A percentile compares a stretch with the other conserved stretches of the same genome.
phyloP scores from a whole-genome alignment of 2,329 filamentous ascomycete species.

The Anthostomella pinea region DNA sequence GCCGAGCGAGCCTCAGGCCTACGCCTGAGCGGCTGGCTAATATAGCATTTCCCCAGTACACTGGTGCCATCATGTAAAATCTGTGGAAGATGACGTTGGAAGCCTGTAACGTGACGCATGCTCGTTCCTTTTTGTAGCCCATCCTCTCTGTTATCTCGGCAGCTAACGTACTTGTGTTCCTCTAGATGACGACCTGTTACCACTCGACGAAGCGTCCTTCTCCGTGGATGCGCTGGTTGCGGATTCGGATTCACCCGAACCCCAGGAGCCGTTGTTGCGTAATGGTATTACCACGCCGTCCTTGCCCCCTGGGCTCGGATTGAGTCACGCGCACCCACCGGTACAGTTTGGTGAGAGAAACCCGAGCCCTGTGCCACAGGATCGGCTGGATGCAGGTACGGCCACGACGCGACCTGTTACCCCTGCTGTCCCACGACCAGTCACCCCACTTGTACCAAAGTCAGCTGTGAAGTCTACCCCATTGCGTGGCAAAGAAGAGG shows the following conservation, averaged over 20 bases:
- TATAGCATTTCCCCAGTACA: constrained; percentile 46
- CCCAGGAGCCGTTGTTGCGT: constrained; percentile 15
- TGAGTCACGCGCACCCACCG: constrained; percentile 36
- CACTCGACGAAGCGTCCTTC: constrained; percentile 57
- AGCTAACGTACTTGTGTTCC: constrained; percentile 41
- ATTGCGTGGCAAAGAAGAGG: constrained; percentile 18
- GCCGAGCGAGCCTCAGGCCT: constrained; percentile 38
- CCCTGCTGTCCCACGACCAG: constrained; percentile 29
- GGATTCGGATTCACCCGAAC: constrained; percentile 42
- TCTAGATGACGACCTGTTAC: constrained; percentile 61
- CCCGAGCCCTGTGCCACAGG: constrained; percentile 20
- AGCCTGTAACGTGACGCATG: constrained; percentile 50
- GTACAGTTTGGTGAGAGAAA: constrained; percentile 18
- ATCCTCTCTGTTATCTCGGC: constrained; percentile 22
- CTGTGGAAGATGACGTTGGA: constrained; percentile 62
- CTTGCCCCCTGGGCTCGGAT: constrained; percentile 46
- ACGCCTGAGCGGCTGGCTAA: constrained; percentile 41
- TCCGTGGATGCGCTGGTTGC: constrained; percentile 69
- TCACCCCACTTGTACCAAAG: constrained; percentile 30
- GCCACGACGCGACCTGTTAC: constrained; percentile 12
- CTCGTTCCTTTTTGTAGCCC: constrained; percentile 28
- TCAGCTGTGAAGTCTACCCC: constrained; percentile 27
- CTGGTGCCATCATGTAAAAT: constrained; percentile 38
- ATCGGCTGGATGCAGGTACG: constrained; percentile 14
- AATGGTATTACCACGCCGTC: constrained; percentile 33